Conservation (phyloP, 345 rosid species). For the Kernera saxatilis region DNA sequence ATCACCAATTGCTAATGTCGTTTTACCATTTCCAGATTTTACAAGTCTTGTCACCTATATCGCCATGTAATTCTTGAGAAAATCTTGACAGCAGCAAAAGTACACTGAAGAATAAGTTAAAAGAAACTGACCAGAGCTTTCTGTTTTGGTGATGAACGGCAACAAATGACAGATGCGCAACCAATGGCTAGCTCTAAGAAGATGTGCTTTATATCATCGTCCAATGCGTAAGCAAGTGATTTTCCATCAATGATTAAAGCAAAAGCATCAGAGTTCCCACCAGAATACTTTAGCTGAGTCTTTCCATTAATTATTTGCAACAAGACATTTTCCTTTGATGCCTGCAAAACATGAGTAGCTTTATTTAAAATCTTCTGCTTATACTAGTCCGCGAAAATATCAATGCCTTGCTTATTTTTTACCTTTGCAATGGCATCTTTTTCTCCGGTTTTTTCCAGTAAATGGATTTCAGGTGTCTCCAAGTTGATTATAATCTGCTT, state of each 20-base stretch:
- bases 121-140: conserved; percentile 70
- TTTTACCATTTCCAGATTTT: conserved; percentile 70
- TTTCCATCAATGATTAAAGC: conserved; percentile 93
- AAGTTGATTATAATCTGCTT: conserved; percentile 77
- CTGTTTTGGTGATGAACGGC: conserved; percentile 96
- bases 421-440: conserved; percentile 63
- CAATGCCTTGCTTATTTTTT: conserved; percentile 12
- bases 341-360: conserved; percentile 38
- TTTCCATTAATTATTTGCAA: conserved; percentile 63
- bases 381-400: not conserved
- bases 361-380: not conserved
- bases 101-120: not conserved
- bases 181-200: conserved; percentile 75
- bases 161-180: conserved; percentile 95
- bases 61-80: conserved; percentile 14
- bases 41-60: conserved; percentile 87
- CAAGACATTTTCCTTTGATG: conserved; percentile 59
- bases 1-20: conserved; percentile 90
- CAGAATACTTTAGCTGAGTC: conserved; percentile 41
- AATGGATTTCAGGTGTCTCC: conserved; percentile 61
- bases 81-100: not conserved
- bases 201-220: conserved; percentile 54
- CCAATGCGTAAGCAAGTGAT: conserved; percentile 86
- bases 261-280: conserved; percentile 54
- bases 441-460: conserved; percentile 64